phyloP scores from a whole-genome alignment of 441 rosid genomes.

The Metrosideros polymorpha region DNA sequence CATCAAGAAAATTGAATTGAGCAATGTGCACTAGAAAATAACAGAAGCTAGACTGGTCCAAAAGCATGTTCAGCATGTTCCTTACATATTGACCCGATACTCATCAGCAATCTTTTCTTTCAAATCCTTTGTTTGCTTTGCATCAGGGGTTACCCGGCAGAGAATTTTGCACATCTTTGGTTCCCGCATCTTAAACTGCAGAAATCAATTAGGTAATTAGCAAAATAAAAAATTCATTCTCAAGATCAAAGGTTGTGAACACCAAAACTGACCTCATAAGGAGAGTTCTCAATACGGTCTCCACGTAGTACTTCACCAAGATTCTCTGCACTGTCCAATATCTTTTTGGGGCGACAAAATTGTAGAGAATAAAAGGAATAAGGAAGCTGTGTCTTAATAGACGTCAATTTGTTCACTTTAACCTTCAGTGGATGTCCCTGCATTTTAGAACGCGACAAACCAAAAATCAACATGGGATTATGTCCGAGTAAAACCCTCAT shows the following conservation, averaged over 20 bases:
- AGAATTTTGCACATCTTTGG: constrained; percentile 51
- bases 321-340: constrained; percentile 58
- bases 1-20: neutral
- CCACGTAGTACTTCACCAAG: constrained; percentile 78
- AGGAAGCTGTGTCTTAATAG: constrained; percentile 62
- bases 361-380: constrained; percentile 53
- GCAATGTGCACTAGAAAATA: neutral
- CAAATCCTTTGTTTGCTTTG: constrained; percentile 36
- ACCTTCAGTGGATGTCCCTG: constrained; percentile 51
- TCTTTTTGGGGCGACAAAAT: constrained; percentile 35
- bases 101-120: constrained; percentile 70
- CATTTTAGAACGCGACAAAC: neutral
- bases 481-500: neutral
- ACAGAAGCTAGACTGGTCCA: neutral
- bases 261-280: constrained; percentile 33
- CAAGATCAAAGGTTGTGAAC: neutral
- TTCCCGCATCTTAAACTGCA: constrained; percentile 63
- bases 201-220: neutral
- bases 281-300: constrained; percentile 55
- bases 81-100: constrained; percentile 64
- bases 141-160: constrained; percentile 36
- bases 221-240: neutral
- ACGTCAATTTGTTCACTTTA: constrained; percentile 58
- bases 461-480: neutral
- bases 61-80: neutral